Percentiles rank a stretch among this genome's conserved stretches.
Conservation (phyloP, 129 eudicot genomes). For the Lactuca sativa region DNA sequence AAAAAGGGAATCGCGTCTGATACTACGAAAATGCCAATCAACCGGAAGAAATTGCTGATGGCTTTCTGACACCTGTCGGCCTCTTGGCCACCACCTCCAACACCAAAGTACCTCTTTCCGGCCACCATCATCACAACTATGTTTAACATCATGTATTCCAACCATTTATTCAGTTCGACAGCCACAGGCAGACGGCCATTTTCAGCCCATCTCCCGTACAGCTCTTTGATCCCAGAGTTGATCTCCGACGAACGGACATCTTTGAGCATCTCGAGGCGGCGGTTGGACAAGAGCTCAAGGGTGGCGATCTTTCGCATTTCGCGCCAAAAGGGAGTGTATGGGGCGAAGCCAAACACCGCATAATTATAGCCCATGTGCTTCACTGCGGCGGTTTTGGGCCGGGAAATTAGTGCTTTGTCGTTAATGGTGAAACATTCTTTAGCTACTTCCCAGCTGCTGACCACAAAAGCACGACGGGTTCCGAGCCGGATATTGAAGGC, state of each 20-base stretch:
- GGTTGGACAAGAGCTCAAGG: conserved; percentile 28
- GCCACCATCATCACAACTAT: conserved; percentile 22
- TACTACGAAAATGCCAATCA: conserved; percentile 27
- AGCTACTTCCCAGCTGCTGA: conserved; percentile 20
- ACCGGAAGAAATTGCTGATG: conserved; percentile 15
- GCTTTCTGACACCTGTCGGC: conserved; percentile 14
- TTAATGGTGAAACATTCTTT: neutral
- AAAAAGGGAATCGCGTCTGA: conserved; percentile 30
- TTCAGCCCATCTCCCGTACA: conserved; percentile 12
- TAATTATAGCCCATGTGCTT: conserved; percentile 29
- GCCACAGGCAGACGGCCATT: neutral
- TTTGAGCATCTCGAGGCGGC: conserved; percentile 14
- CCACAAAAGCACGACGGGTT: conserved; percentile 5
- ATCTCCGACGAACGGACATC: conserved; percentile 17
- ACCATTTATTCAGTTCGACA: conserved; percentile 17
- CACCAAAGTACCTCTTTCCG: conserved; percentile 26
- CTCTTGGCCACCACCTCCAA: conserved; percentile 16
- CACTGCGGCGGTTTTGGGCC: conserved; percentile 13
- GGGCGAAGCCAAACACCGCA: conserved; percentile 26
- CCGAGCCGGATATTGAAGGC: conserved; percentile 24
- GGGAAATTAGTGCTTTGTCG: conserved; percentile 15
- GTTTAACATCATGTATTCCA: conserved; percentile 21
- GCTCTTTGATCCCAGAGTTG: neutral
- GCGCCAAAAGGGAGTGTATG: conserved; percentile 30
- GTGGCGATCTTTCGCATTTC: conserved; percentile 23